Base-by-base conservation (phyloP, 805 yeast species). In the Cephaloascus albidus region DNA sequence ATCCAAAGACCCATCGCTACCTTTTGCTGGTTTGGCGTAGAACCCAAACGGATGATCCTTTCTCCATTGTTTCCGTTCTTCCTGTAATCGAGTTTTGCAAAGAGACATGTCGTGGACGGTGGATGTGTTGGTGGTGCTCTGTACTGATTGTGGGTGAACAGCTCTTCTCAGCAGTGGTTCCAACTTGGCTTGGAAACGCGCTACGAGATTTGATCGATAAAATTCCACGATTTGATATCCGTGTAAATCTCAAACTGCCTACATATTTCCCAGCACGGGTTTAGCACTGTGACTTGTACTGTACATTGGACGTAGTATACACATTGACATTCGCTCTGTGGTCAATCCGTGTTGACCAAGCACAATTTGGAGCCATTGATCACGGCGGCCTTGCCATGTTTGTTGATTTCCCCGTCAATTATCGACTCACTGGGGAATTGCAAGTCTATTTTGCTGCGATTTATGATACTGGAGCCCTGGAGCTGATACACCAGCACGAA, bases 1-100 rank as follows among this genome's bases (percentile, higher is more conserved):
- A 58, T 93, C 88, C 45, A 93, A 67, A 0, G 87, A 66, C 3
- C 98, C 98, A 53, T 88, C 95, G 2, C 67, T 52, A n/a, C 71
- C 67, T 57, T 85, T 89, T 19, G 64, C 55, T 12, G 99, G 99
- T 54, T 86, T 85, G 31, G 99, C 99, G 49, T 65, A 89, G 61
- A 93, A 93, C 5, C 97, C 97, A 61, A 89, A 93, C 0, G 99
- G 99, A 57, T 93, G 99, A 58, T 88, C 96, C 58, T 87, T 90
- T 50, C 99, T 78, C 99, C 99, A 93, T 58, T 84, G 87, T 62
- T 89, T 90, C 60, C 98, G 81, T 47, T 90, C 98, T 60, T 88
- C 95, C 54, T 89, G 97, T 33, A 90, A 74, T 51, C 98, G 77
- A 43, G 78, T 86, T 46, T 80, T 67, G 57, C 94, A 81, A 43